phyloP scores from a whole-genome alignment of 768 basidiomycete species.

The Suillus americanus region DNA sequence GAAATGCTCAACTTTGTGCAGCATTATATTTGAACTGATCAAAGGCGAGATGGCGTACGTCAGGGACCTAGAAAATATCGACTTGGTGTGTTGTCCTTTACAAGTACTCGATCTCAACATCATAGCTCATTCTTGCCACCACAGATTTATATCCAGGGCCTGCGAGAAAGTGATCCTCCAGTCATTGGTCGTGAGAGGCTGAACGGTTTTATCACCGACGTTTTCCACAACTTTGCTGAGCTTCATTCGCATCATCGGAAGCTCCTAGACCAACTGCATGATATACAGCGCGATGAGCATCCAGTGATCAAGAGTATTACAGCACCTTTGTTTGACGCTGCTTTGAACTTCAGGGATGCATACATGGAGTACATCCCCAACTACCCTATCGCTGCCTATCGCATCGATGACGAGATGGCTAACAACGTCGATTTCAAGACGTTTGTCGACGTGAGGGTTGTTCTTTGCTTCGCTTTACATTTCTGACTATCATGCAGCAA shows the following conservation, averaged over 20 bases:
- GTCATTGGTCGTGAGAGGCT: slow-evolving; percentile 63
- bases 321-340: slow-evolving; percentile 83
- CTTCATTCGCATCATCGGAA: slow-evolving; percentile 72
- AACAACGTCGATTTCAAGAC: slow-evolving; percentile 77
- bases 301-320: slow-evolving; percentile 78
- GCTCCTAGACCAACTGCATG: slow-evolving; percentile 78
- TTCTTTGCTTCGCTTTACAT: not conserved
- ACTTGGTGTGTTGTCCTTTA: slow-evolving; percentile 49
- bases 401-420: slow-evolving; percentile 85
- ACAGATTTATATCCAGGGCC: slow-evolving; percentile 80
- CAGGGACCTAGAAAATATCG: slow-evolving; percentile 85
- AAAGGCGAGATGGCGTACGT: slow-evolving; percentile 96
- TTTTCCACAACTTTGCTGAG: slow-evolving; percentile 86
- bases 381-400: slow-evolving; percentile 87
- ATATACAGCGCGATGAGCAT: slow-evolving; percentile 87
- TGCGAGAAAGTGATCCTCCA: slow-evolving; percentile 71
- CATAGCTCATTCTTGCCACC: slow-evolving; percentile 3
- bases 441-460: slow-evolving; percentile 69
- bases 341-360: slow-evolving; percentile 87
- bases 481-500: slow-evolving; percentile 31
- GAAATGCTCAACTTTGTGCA: slow-evolving; percentile 27
- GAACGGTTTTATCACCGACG: slow-evolving; percentile 77
- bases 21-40: slow-evolving; percentile 92
- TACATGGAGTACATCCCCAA: slow-evolving; percentile 95
- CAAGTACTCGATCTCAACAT: not conserved